Evolutionary conservation across 1,284 basidiomycete species (phyloP), one percentile per base, ranked within the genome.

Genomic region (Apiotrichum montevideense): DNA sequence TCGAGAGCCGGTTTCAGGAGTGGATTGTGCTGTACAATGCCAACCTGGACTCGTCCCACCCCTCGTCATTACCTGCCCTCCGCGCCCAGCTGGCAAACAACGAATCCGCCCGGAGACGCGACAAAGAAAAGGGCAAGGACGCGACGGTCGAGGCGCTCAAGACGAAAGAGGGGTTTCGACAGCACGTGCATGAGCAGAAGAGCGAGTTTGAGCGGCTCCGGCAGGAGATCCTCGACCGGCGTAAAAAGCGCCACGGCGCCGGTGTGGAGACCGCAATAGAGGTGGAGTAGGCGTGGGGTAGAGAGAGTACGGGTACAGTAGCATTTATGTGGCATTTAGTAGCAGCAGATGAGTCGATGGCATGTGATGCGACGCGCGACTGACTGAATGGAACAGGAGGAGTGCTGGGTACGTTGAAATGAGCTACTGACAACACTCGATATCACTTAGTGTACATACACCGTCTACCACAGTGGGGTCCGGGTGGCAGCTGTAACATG

Each of bases 1-100:
- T 77, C 14, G 61, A 66, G 33, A 41, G 59, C 4, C 66, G 75
- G 6, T 58, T 74, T 5, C 71, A 73, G 57, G 67, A 76, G 53
- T 77, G 74, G 74, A 76, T 73, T 8, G 64, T 75, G 14, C 62
- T 76, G 32, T 75, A 61, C 66, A 77, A 77, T 55, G 63, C 75
- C 4, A 77, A 76, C 61, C 68, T 76, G 48, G 75, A 76, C 57
- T 70, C 70, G 2, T 69, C 69, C 1, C 70, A 72, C 54, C 73
- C 73, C 5, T 65, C 66, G 37, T 71, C 73, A 0, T 48, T 75
- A 3, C 58, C 64, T 6, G 65, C 69, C 1, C 62, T 77, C 5
- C 65, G 74, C 5, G 68, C 71, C 0, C 64, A 67, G 54, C 59
- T 77, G 3, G 62, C 62, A 11, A 59, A 62, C 11, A 47, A 61